Conservation (phyloP, 305 asterid species). For the Fraxinus platypoda region DNA sequence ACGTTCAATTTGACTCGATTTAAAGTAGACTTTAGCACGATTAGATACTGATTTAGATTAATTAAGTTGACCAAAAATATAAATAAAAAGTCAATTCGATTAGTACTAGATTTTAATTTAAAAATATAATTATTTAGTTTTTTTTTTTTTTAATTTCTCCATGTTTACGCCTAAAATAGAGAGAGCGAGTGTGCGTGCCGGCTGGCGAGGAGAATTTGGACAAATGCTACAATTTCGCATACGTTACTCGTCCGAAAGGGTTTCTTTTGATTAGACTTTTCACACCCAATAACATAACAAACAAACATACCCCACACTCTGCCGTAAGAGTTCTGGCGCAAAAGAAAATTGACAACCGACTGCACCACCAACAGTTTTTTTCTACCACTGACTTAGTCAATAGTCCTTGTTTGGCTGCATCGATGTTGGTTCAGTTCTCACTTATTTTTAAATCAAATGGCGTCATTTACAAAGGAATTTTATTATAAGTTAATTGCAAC, state of each 20-base stretch:
- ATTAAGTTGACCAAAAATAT: no score
- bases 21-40: background rate
- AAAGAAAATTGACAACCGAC: background rate
- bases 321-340: background rate
- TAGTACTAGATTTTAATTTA: background rate
- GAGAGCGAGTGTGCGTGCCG: no score
- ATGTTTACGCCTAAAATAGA: background rate
- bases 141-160: background rate
- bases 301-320: background rate
- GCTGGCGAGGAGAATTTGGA: no score
- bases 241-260: background rate
- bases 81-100: background rate
- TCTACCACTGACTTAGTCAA: background rate
- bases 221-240: background rate
- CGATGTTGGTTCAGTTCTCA: background rate
- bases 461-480: background rate
- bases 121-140: background rate
- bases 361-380: background rate
- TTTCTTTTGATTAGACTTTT: background rate
- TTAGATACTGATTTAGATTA: no score
- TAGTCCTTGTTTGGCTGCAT: background rate
- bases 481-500: background rate
- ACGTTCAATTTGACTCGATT: background rate
- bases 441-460: background rate
- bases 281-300: background rate